Evolutionary conservation across 495 filamentous ascomycete genomes (phyloP).

Genomic region (Talaromyces borbonicus): DNA sequence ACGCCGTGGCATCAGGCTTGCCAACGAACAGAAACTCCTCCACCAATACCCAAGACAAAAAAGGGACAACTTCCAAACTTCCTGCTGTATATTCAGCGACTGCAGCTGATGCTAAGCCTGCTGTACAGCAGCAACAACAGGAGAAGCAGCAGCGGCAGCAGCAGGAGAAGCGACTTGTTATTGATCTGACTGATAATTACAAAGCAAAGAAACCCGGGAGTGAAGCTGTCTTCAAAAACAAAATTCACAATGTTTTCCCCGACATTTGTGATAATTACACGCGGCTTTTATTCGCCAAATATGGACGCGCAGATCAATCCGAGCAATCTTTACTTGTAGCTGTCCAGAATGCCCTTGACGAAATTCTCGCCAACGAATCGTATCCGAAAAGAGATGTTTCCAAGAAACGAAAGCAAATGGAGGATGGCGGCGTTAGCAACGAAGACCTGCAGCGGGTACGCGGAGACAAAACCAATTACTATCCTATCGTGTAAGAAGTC

Average conservation of each 20-base stretch:
- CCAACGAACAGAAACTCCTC: neutral
- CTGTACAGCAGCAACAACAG: neutral
- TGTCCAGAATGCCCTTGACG: conserved; percentile 25
- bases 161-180: neutral
- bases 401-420: conserved; percentile 27
- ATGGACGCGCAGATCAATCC: neutral
- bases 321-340: conserved; percentile 9
- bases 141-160: too few relatives aligned
- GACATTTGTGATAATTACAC: conserved; percentile 38
- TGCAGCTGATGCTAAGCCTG: neutral
- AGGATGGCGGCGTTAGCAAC: conserved; percentile 7
- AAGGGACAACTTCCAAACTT: neutral
- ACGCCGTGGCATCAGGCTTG: neutral
- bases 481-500: conserved; percentile 1
- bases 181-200: neutral
- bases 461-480: neutral
- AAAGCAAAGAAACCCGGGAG: neutral
- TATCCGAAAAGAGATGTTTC: conserved; percentile 42
- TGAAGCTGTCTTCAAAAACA: conserved; percentile 24
- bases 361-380: conserved; percentile 28
- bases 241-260: conserved; percentile 40
- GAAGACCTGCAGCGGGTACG: conserved; percentile 21
- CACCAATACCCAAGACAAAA: neutral
- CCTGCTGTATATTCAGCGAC: neutral
- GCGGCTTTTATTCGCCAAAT: conserved; percentile 21